Percentiles rank a stretch among this genome's conserved stretches.
These are phyloP conservation scores for Pyrenula aspistea DNA, from an alignment of 495 filamentous ascomycete genomes.

Conservation along the genomic window DNA sequence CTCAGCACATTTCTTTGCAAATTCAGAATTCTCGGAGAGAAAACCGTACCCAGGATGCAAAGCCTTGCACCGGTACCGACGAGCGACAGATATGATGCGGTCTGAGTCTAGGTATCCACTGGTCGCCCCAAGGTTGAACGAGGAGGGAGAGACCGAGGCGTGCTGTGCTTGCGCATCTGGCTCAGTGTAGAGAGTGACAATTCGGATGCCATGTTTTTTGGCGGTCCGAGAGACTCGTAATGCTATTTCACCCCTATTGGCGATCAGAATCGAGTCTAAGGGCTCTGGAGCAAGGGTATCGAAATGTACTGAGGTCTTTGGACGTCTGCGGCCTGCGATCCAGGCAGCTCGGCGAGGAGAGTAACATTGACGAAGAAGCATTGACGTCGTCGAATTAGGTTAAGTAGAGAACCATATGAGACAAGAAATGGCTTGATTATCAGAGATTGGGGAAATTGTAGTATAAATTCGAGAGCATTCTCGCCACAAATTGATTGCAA, in stretches of 20 bases:
- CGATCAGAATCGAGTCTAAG: slow-evolving; percentile 81
- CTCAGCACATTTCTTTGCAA: slow-evolving; percentile 79
- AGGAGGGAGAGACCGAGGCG: slow-evolving; percentile 69
- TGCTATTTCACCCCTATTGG: slow-evolving; percentile 95
- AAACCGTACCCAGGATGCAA: slow-evolving; percentile 98
- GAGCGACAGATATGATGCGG: slow-evolving; percentile 78
- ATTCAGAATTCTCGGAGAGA: slow-evolving; percentile 78
- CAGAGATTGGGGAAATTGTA: too few species aligned
- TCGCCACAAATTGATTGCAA: too few species aligned
- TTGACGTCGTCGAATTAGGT: too few species aligned
- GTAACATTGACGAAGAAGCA: too few species aligned
- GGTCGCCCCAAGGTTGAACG: slow-evolving; percentile 69
- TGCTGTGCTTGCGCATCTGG: slow-evolving; percentile 82
- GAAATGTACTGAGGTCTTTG: background rate
- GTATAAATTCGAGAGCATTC: too few species aligned
- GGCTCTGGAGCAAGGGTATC: slow-evolving; percentile 21
- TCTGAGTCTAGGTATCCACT: slow-evolving; percentile 87
- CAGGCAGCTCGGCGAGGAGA: too few species aligned
- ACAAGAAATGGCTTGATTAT: too few species aligned
- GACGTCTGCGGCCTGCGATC: background rate
- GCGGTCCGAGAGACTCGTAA: slow-evolving; percentile 85
- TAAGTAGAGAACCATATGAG: too few species aligned
- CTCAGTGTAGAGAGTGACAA: slow-evolving; percentile 90
- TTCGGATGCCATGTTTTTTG: slow-evolving; percentile 75
- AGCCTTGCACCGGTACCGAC: slow-evolving; percentile 70